phyloP scores from a whole-genome alignment of 139 green algal genomes.

The Chlamydomonas eustigma region DNA sequence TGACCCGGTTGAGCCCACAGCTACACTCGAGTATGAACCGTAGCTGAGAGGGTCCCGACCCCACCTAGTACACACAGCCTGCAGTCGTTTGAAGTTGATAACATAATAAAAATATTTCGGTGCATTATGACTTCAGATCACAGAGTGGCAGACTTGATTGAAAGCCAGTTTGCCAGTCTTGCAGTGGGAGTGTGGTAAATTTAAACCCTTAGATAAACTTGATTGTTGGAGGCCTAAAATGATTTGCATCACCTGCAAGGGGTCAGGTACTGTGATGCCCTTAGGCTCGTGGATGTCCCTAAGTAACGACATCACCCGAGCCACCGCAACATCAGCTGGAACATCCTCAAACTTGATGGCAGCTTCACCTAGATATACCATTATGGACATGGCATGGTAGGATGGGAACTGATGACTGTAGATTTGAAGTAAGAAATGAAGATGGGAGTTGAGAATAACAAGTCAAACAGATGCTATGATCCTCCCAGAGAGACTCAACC shows the following conservation, averaged over 20 bases:
- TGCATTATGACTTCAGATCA: too few species aligned
- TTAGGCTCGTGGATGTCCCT: conserved; percentile 65
- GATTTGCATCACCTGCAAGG: conserved; percentile 47
- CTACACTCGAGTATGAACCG: conserved; percentile 86
- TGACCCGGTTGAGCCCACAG: conserved; percentile 65
- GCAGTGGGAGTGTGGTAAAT: conserved; percentile 4
- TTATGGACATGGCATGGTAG: background rate
- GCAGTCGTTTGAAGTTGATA: background rate
- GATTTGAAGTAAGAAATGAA: too few species aligned
- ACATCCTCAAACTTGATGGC: conserved; percentile 53
- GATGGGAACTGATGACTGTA: background rate
- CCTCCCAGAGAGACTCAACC: too few species aligned
- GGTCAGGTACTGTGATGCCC: conserved; percentile 67
- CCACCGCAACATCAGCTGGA: conserved; percentile 42
- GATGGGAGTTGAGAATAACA: too few species aligned
- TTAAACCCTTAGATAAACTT: conserved; percentile 1
- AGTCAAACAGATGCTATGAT: too few species aligned
- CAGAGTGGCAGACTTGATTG: too few species aligned
- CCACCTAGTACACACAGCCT: conserved; percentile 82
- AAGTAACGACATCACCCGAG: conserved; percentile 72
- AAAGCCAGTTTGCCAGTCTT: too few species aligned
- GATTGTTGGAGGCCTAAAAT: too few species aligned
- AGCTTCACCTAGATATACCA: conserved; percentile 7
- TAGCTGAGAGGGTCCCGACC: conserved; percentile 67
- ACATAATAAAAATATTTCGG: too few species aligned